A percentile compares a stretch with the other conserved stretches of the same genome.
Conservation (phyloP, 345 rosid genomes). For the Rhodamnia argentea region DNA sequence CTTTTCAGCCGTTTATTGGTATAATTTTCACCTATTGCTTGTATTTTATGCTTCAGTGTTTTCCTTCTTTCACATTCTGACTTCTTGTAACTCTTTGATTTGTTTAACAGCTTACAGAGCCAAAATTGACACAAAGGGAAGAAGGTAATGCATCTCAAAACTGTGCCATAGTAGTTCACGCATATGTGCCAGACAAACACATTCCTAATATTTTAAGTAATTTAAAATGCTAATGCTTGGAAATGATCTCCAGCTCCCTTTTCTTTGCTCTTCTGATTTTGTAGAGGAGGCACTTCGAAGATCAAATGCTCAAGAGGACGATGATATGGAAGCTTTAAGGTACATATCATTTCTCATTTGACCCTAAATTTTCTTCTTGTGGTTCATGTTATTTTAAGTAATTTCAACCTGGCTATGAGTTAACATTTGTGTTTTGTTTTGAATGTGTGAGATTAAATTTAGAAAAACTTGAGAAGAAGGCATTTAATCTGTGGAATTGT, state of each 20-base stretch:
- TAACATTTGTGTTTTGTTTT: background rate
- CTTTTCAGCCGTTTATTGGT: background rate
- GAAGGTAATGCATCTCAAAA: constrained; percentile 49
- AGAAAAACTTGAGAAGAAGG: background rate
- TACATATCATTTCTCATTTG: constrained; percentile 4
- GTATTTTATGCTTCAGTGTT: background rate
- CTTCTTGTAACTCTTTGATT: background rate
- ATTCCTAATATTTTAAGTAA: background rate
- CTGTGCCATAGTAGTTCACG: background rate
- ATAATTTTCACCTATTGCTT: background rate
- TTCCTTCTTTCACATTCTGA: constrained; percentile 1
- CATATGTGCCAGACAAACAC: background rate
- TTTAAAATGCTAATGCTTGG: background rate
- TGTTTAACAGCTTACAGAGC: constrained; percentile 59
- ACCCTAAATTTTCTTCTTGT: background rate
- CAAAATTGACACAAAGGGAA: constrained; percentile 62
- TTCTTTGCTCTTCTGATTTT: constrained; percentile 3
- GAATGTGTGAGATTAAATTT: background rate
- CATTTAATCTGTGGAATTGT: background rate
- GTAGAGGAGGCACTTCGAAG: constrained; percentile 77
- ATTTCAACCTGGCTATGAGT: background rate
- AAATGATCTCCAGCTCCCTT: background rate
- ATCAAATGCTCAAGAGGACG: constrained; percentile 48
- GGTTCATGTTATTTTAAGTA: background rate
- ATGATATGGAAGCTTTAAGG: constrained; percentile 73